Evolutionary conservation across 2,329 filamentous ascomycete species (phyloP), one percentile per base, ranked within the genome.

Genomic region (Cladophialophora chaetospira): DNA sequence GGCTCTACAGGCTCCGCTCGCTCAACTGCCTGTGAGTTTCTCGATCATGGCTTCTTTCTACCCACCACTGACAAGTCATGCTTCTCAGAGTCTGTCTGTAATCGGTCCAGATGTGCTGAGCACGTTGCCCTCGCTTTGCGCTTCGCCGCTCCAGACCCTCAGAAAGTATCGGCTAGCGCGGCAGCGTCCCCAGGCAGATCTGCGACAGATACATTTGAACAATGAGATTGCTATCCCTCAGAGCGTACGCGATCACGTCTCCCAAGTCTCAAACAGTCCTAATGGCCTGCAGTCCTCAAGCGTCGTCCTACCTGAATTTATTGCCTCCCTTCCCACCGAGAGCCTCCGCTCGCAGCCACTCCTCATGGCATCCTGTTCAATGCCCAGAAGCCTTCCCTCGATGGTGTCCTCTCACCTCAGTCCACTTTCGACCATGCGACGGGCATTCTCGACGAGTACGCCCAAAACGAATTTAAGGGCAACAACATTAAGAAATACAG

Each of bases 41-140:
- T 6, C 23, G 5, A 1, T 38, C 33, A 13, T 23, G n/a, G 8
- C 21, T 25, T 6, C 8, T 2, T 35, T 11, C 25, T 31, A 13
- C 25, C 19, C 15, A 6, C 21, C 29, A 29, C 63, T 65, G 48
- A 63, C 55, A 26, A 15, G 23, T 23, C 3, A 35, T 8, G 21
- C 28, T 8, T 23, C 50, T 26, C 55, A 60, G 55, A 59, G 58
- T 44, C 60, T 64, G 47, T 59, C 62, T 31, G 53, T 54, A n/a
- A 23, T 65, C 31, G 63, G 49, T 4, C 62, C 61, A 23, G 64
- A 64, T 54, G 52, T 62, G 50, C 57, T 53, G 31, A 58, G 60
- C 35, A 60, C 63, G 5, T 31, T 66, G 2, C 58, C 58, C n/a
- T 63, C 60, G 10, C 52, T 61, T 17, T 35, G 62, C 28, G 45